Base-by-base conservation (phyloP, 331 rosid genomes). In the Quercus tomentella region DNA sequence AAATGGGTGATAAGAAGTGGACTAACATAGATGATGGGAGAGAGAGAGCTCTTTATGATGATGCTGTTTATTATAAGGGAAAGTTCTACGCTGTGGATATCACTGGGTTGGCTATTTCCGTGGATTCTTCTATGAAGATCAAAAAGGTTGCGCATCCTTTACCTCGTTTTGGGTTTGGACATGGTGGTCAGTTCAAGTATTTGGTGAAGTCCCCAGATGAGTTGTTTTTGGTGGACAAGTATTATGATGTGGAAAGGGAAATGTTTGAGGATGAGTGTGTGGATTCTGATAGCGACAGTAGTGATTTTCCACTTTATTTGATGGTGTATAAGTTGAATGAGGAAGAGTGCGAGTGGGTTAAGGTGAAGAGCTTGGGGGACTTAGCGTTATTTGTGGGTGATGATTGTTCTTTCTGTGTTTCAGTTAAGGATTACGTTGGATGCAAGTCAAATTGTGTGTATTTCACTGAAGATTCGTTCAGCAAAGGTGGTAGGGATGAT, bases 351-450 rank as follows among this genome's bases (percentile, higher is more conserved):
- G 49, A 33, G 37, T 33, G 72, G 72, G 28, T 67, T 33, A 10
- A 2, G n/a, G 72, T 67, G 51, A 26, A 67, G 17, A 67, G 51
- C 25, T 72, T 69, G 70, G 52, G 20, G 16, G 61, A 66, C 17
- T 56, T 65, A 73, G 23, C 56, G 5, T 25, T 80, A 31, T 23
- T 80, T 26, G 56, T 66, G 49, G 78, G 74, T 0, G 45, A 22
- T 23, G 68, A 73, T 16, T 33, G 57, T 31, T 62, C 57, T 25
- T 65, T 73, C 75, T 80, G 75, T 12, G 79, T 56, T 80, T 74
- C 70, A 16, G 41, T 74, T 1, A 11, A 21, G 37, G 79, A 66
- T 4, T 80, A 73, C 21, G 60, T 21, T 17, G 78, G 79, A 65
- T 56, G 58, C 54, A 21, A 8, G 10, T 57, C 33, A 12, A 80